Evolutionary conservation across 1,284 basidiomycete species (phyloP), one percentile per base, ranked within the genome.

Genomic region (Mycocalia duriaeana): DNA sequence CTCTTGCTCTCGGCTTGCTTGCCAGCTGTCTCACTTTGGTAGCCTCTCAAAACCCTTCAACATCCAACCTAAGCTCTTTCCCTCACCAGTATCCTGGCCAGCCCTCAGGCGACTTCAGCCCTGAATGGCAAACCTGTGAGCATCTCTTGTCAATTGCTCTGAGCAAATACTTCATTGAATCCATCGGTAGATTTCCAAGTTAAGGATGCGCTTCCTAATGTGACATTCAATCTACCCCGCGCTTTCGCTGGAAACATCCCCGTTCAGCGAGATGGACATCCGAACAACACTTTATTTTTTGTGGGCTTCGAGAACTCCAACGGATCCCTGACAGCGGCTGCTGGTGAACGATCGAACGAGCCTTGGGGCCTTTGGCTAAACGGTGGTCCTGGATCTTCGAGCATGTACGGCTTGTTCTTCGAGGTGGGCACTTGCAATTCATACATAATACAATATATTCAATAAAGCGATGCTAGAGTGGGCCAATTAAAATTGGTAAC

Each of bases 321-420:
- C 11, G 83, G 82, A 2, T 85, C 84, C 2, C 65, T 88, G 45
- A 82, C 81, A 2, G 53, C 56, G 3, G 42, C 61, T 40, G 54
- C 63, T 5, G n/a, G n/a, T n/a, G n/a, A n/a, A n/a, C n/a, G n/a
- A n/a, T 55, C 20, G 55, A 67, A n/a, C 13, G 67, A 76, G 35
- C 85, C 86, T 2, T 88, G 85, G 85, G 76, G 76, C 7, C 83
- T 88, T 42, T 89, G 84, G 84, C 60, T 89, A 22, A 86, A 87
- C 53, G 84, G 85, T 61, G 84, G 83, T 19, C 85, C 85, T 13
- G 85, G 85, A 16, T 78, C 82, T 4, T 87, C 85, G 11, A 82
- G 83, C 54, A 67, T 87, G 62, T 64, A 75, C 41, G 83, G 84
- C 3, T 61, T 84, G 44, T 68, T 85, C 42, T 76, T 80, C 23